Evolutionary conservation across 768 basidiomycete species (phyloP).

Genomic region (Tremella yokohamensis): DNA sequence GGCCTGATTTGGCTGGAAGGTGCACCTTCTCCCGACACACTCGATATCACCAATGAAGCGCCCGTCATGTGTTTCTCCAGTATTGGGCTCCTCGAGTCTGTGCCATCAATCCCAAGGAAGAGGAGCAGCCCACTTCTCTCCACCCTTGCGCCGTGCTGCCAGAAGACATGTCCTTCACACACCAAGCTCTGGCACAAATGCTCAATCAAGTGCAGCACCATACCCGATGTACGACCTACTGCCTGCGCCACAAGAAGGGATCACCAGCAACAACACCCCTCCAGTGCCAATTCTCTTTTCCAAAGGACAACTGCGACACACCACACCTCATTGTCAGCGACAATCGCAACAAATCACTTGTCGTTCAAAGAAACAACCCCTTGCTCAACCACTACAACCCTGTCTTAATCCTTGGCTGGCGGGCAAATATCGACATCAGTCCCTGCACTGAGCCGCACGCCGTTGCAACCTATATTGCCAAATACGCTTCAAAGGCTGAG

Average conservation of each 20-base stretch:
- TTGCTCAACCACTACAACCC: slow-evolving; percentile 6
- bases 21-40: not conserved
- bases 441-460: not conserved
- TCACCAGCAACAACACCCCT: not conserved
- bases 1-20: not conserved
- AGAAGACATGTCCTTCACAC: not conserved
- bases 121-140: not conserved
- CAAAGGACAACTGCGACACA: not conserved
- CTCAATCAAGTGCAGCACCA: slow-evolving; percentile 2
- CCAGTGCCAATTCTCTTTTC: not conserved
- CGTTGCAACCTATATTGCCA: slow-evolving; percentile 2
- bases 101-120: not conserved
- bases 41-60: not conserved
- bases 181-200: not conserved
- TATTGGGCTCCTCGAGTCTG: not conserved
- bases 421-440: slow-evolving; percentile 9
- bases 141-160: not conserved
- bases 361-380: not conserved
- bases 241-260: not conserved
- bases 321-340: not conserved
- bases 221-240: not conserved
- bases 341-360: not conserved
- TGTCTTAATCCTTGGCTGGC: not conserved
- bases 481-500: not conserved
- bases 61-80: not conserved